Evolutionary conservation across 768 basidiomycete species (phyloP).

Genomic region (Leccinum variicolor): DNA sequence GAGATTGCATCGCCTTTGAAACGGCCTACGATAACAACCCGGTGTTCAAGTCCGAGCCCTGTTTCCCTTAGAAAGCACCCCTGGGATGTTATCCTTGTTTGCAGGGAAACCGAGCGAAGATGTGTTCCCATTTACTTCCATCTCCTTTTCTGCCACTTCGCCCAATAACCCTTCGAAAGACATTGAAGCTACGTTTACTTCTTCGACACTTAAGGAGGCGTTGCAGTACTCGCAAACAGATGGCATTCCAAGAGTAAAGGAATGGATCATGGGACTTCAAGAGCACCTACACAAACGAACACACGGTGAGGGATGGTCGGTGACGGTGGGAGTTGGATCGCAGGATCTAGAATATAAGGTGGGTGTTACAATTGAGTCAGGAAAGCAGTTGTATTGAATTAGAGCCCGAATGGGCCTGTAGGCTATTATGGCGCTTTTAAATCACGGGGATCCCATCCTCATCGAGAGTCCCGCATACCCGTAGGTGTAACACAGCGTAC

Average conservation of each 20-base stretch:
- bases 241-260: slow-evolving; percentile 56
- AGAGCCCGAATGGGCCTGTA: slow-evolving; percentile 22
- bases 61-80: neutral
- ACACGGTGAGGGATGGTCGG: slow-evolving; percentile 58
- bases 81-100: neutral
- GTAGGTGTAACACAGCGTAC: slow-evolving; percentile 26
- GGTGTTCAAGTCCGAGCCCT: neutral
- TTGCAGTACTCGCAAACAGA: slow-evolving; percentile 72
- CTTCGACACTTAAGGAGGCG: slow-evolving; percentile 39
- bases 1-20: neutral
- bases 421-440: slow-evolving; percentile 64
- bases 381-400: neutral
- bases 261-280: slow-evolving; percentile 68
- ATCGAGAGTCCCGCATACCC: slow-evolving; percentile 74
- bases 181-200: slow-evolving; percentile 44
- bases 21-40: neutral
- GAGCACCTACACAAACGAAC: slow-evolving; percentile 58
- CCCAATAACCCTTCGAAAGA: slow-evolving; percentile 33
- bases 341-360: slow-evolving; percentile 84
- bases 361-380: neutral
- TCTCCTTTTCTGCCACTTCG: neutral
- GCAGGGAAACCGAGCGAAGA: neutral
- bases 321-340: slow-evolving; percentile 71
- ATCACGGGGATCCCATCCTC: slow-evolving; percentile 72
- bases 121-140: slow-evolving; percentile 13